phyloP scores from a whole-genome alignment of 1,284 basidiomycete genomes.

The Singerocomus rubriflavus region DNA sequence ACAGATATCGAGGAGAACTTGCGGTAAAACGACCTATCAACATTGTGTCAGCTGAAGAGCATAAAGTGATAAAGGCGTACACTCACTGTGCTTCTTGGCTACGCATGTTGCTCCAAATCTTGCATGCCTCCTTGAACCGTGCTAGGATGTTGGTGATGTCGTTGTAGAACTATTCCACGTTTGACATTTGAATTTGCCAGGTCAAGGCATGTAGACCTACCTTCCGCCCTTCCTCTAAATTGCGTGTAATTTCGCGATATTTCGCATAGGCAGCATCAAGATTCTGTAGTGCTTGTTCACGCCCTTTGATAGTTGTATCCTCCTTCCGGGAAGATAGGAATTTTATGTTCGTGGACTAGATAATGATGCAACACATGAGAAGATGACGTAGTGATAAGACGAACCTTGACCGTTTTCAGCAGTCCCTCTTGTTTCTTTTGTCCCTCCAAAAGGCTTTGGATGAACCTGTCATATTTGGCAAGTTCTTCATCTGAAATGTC shows the following conservation, averaged over 20 bases:
- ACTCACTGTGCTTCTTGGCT: slow-evolving; percentile 54
- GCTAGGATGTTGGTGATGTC: slow-evolving; percentile 68
- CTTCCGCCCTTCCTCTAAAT: slow-evolving; percentile 87
- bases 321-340: slow-evolving; percentile 80
- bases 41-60: background rate
- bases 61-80: background rate
- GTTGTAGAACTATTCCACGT: slow-evolving; percentile 72
- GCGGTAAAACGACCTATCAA: slow-evolving; percentile 38
- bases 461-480: slow-evolving; percentile 77
- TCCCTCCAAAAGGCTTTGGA: slow-evolving; percentile 60
- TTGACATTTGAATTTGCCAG: background rate
- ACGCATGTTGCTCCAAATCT: slow-evolving; percentile 68
- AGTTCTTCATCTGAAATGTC: slow-evolving; percentile 77
- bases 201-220: slow-evolving; percentile 34
- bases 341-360: slow-evolving; percentile 66
- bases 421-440: slow-evolving; percentile 62
- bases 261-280: slow-evolving; percentile 87
- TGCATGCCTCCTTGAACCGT: slow-evolving; percentile 75
- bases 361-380: background rate
- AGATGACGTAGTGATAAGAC: slow-evolving; percentile 12
- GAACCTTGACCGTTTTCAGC: slow-evolving; percentile 67
- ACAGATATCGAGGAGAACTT: slow-evolving; percentile 40
- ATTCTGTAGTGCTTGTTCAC: slow-evolving; percentile 85
- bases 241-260: slow-evolving; percentile 81
- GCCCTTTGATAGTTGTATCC: slow-evolving; percentile 74